A percentile compares a stretch with the other conserved stretches of the same genome.
Conservation (phyloP, 805 yeast genomes). For the Candida germanica region DNA sequence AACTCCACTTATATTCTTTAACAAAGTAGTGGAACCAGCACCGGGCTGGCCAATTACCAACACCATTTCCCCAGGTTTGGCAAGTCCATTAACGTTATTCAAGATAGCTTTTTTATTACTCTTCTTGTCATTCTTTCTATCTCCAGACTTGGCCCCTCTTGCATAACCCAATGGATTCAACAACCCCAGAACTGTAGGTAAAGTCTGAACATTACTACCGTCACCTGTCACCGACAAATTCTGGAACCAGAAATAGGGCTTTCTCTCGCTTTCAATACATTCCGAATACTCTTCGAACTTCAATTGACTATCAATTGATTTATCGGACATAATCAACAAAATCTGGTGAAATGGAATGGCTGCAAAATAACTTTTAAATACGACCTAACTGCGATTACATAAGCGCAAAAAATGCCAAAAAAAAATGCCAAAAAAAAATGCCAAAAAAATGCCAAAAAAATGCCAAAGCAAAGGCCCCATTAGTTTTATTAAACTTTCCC, state of each 20-base stretch:
- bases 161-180: constrained; percentile 1
- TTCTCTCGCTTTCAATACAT: constrained; percentile 2
- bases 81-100: constrained; percentile 33
- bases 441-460: no score
- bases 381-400: no score
- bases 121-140: constrained; percentile 12
- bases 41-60: constrained; percentile 41
- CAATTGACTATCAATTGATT: no score
- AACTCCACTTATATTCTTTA: constrained; percentile 33
- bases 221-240: constrained; percentile 4
- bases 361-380: no score
- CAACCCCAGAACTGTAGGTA: constrained; percentile 1
- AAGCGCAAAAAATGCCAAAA: no score
- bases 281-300: constrained; percentile 1
- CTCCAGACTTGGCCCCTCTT: constrained; percentile 7
- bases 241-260: constrained; percentile 1
- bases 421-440: no score
- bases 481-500: background rate
- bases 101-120: constrained; percentile 18
- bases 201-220: constrained; percentile 2
- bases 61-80: constrained; percentile 37
- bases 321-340: no score
- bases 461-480: no score
- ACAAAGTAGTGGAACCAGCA: constrained; percentile 37
- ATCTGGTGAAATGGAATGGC: no score